Evolutionary conservation across 2,329 filamentous ascomycete genomes (phyloP), one percentile per base, ranked within the genome.

Genomic region (Exserohilum rostratum): DNA sequence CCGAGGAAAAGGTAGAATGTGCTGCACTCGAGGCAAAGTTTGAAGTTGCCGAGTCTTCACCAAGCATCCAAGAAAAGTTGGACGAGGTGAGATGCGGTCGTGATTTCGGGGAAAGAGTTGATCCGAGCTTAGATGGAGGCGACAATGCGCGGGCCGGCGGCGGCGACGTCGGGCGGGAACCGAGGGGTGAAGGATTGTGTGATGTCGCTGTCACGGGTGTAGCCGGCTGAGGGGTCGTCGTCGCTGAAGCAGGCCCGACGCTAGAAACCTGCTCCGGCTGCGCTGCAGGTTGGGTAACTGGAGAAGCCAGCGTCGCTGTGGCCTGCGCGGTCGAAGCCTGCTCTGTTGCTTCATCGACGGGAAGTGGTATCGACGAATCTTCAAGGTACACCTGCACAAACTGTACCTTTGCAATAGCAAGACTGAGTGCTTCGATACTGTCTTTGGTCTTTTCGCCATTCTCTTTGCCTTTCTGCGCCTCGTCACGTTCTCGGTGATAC

Each of bases 51-150:
- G 67, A 69, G n/a, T 74, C 74, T 33, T 74, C 69, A 13, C 71
- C 72, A 4, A 92, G 79, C 88, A 92, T 92, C 87, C 88, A 91
- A 1, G 89, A 87, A 71, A 91, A 92, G 3, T 87, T 89, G 6
- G 89, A 91, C 61, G 90, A 88, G 1, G 88, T 87, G 30, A 91
- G 80, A 0, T 82, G 85, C 3, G 88, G 89, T 18, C 87, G 82
- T 17, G 85, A 61, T n/a, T 66, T 83, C 76, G 39, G 66, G 6
- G 66, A 67, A 15, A 73, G 60, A 71, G 76, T 63, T 3, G 61
- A 56, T 9, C 62, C 50, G n/a, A 57, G 49, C 25, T 63, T 50
- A 5, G 61, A 53, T 40, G 55, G 50, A 12, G 55, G 43, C 30
- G 61, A 34, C 17, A 56, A 50, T 10, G 54, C 6, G 22, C 45